These are phyloP conservation scores for Ophiocordyceps sinensis DNA, from an alignment of 2,329 filamentous ascomycete species.

Conservation along the genomic window DNA sequence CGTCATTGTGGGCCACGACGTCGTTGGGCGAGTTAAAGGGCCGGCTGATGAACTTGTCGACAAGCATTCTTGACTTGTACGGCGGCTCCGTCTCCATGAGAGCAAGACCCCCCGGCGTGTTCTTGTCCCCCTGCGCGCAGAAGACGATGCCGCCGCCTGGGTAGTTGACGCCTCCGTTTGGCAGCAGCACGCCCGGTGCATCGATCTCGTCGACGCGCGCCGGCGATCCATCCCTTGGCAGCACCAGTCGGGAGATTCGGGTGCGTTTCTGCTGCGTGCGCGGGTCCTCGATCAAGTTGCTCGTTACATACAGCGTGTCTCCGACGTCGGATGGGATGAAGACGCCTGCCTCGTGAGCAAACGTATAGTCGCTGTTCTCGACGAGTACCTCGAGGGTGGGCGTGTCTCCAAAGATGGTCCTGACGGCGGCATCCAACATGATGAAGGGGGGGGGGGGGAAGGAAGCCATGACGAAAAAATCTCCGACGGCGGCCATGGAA, in stretches of 20 bases:
- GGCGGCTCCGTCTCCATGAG: constrained; percentile 18
- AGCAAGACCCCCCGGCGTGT: constrained; percentile 13
- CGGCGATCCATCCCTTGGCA: constrained; percentile 5
- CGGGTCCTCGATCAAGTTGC: constrained; percentile 14
- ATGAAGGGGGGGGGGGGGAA: too few species aligned
- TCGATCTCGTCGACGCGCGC: constrained; percentile 18
- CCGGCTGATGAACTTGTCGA: constrained; percentile 26
- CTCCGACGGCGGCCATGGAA: too few species aligned
- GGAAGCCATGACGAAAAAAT: not conserved
- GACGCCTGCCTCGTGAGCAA: constrained; percentile 33
- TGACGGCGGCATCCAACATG: constrained; percentile 4
- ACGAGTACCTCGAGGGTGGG: constrained; percentile 22
- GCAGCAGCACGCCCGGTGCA: constrained; percentile 22
- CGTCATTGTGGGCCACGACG: constrained; percentile 26
- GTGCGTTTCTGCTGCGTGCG: constrained; percentile 11
- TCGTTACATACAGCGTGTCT: constrained; percentile 18
- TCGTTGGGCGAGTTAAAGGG: constrained; percentile 36
- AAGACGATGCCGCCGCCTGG: constrained; percentile 22
- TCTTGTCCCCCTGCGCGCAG: constrained; percentile 23
- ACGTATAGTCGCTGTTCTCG: constrained; percentile 24
- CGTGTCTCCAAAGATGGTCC: constrained; percentile 16
- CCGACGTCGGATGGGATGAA: constrained; percentile 12
- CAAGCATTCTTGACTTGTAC: constrained; percentile 12
- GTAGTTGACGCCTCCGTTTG: constrained; percentile 35
- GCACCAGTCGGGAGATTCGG: constrained; percentile 13